These are phyloP conservation scores for Aspergillus pseudoterreus DNA, from an alignment of 2,329 filamentous ascomycete genomes.

Conservation along the genomic window DNA sequence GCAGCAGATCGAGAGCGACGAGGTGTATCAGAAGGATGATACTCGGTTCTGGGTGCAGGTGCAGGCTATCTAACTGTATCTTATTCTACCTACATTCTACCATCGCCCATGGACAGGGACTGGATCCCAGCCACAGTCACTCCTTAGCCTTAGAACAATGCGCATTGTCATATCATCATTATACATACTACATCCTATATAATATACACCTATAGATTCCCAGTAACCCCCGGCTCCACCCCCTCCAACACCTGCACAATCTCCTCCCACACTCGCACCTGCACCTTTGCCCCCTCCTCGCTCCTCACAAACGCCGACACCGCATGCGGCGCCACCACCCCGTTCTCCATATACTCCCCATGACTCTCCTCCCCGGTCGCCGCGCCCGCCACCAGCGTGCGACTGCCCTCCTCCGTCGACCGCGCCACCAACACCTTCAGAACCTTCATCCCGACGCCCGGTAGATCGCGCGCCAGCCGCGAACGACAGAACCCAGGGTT, in stretches of 20 bases:
- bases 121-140: neutral
- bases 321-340: slow-evolving; percentile 20
- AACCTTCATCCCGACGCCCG: slow-evolving; percentile 5
- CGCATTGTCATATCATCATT: neutral
- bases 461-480: slow-evolving; percentile 39
- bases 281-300: slow-evolving; percentile 35
- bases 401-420: slow-evolving; percentile 46
- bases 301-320: slow-evolving; percentile 39
- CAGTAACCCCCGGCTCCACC: slow-evolving; percentile 38
- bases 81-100: too few relatives aligned
- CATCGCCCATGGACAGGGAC: neutral
- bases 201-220: neutral
- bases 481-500: slow-evolving; percentile 55
- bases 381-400: slow-evolving; percentile 42
- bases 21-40: slow-evolving; percentile 22
- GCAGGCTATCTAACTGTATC: neutral
- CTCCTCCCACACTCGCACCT: slow-evolving; percentile 44
- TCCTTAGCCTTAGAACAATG: neutral
- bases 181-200: neutral
- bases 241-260: slow-evolving; percentile 40
- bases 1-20: slow-evolving; percentile 20
- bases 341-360: slow-evolving; percentile 46
- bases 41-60: slow-evolving; percentile 28
- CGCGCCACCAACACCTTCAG: slow-evolving; percentile 36
- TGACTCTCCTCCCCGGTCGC: slow-evolving; percentile 40